A percentile compares a stretch with the other conserved stretches of the same genome.
Conservation (phyloP, 345 rosid species). For the Dipteronia dyeriana region DNA sequence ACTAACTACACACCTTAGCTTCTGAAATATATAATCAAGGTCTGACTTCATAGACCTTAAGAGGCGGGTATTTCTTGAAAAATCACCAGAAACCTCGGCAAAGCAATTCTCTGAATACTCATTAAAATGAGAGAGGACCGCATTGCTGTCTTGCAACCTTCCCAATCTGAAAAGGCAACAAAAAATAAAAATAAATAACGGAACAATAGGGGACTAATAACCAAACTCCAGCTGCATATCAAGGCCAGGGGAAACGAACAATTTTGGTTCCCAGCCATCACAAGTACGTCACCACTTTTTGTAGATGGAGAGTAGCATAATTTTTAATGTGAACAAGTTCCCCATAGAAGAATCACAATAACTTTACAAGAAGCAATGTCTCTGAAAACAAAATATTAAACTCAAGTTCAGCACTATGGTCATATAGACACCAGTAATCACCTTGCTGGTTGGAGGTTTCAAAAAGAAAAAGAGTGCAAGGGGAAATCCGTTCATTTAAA, state of each 20-base stretch:
- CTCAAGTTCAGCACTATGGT: no score
- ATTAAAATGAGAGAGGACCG: constrained; percentile 85
- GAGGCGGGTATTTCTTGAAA: constrained; percentile 63
- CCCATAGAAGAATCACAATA: neutral
- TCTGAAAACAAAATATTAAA: neutral
- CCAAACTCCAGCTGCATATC: neutral
- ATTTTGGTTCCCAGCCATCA: neutral
- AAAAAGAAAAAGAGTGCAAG: no score
- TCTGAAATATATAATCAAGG: constrained; percentile 87
- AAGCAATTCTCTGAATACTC: constrained; percentile 85
- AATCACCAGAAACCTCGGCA: constrained; percentile 68
- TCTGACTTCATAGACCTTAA: constrained; percentile 81
- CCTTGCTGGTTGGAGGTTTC: neutral
- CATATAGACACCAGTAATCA: no score
- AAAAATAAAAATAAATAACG: neutral
- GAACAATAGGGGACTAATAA: neutral
- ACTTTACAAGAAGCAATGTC: neutral
- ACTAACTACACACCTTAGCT: constrained; percentile 63
- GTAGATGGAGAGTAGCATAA: neutral
- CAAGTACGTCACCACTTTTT: neutral
- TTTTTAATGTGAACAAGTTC: neutral
- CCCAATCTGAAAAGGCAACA: constrained; percentile 59
- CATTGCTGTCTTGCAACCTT: constrained; percentile 93
- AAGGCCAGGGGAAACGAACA: neutral
- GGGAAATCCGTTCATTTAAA: no score